Conservation (phyloP, 2,329 filamentous ascomycete species). For the Xylariomycetidae sp. region DNA sequence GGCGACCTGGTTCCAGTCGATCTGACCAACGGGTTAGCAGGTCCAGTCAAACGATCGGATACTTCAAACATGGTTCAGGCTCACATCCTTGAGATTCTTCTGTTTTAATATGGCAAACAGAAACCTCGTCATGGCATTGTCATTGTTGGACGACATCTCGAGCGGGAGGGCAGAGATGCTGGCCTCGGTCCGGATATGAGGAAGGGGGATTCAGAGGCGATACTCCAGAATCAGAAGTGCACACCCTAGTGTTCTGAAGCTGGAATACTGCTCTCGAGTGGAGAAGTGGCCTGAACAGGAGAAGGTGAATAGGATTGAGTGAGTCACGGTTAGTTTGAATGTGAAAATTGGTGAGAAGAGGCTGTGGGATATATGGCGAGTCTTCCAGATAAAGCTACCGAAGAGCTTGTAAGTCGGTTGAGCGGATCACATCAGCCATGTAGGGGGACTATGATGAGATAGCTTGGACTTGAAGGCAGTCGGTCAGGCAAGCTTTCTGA, state of each 20-base stretch:
- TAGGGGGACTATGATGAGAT: conserved; percentile 20
- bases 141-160: conserved; percentile 48
- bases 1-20: conserved; percentile 55
- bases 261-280: conserved; percentile 13
- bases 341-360: conserved; percentile 38
- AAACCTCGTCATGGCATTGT: conserved; percentile 52
- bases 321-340: conserved; percentile 29
- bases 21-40: conserved; percentile 32
- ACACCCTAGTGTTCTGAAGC: conserved; percentile 18
- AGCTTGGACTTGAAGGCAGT: conserved; percentile 15
- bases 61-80: too few relatives aligned
- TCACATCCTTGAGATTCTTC: conserved; percentile 55
- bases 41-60: too few relatives aligned
- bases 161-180: background rate
- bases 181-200: background rate
- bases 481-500: conserved; percentile 17
- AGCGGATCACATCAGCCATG: conserved; percentile 24
- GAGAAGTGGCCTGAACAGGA: conserved; percentile 23
- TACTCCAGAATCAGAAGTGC: conserved; percentile 22
- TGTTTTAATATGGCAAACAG: conserved; percentile 55
- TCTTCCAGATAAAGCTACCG: conserved; percentile 20
- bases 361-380: conserved; percentile 32
- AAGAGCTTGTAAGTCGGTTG: conserved; percentile 17
- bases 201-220: conserved; percentile 7
- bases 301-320: conserved; percentile 27